Base-by-base conservation (phyloP, 169 alveolate genomes). In the Plasmodium berghei region DNA sequence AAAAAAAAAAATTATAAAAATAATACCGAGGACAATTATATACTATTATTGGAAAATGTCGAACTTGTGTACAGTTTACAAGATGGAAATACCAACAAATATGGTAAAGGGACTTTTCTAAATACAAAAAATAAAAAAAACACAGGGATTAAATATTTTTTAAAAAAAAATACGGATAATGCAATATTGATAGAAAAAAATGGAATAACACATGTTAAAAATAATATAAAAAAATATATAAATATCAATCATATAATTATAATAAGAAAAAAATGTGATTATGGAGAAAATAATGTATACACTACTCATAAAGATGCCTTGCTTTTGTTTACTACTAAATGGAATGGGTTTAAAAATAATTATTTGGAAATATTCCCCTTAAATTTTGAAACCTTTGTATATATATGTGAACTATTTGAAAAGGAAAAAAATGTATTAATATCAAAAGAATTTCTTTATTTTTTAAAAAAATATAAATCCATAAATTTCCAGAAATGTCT, bases 301-400 rank as follows among this genome's bases (percentile, higher is more conserved):
- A 34, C 8, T 34, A 34, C 42, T 3, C 8, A 34, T 34, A 34
- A 34, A 8, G 20, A 20, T 0, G 70, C 63, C 9, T 48, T 75
- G 16, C 56, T 75, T 6, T 34, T 75, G 2, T 75, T 75, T 48
- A 67, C 28, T 9, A 22, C 89, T 16, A 75, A 75, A 9, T 75
- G 89, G 89, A 75, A 22, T 45, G 6, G 22, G 10, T 28, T 75
- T n/a, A 75, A 34, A 40, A 45, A 62, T 24, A 63, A 75, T 18
- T 28, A 75, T 42, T 40, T 75, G 4, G 89, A 75, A 69, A 75
- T 75, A 56, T 75, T n/a, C 40, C 89, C 89, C 18, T 22, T 75
- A 52, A 75, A 54, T 18, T 14, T 75, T 10, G 54, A 48, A 5
- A 75, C 89, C 1, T 63, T 63, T 48, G 18, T 74, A 49, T 63